A percentile compares a stretch with the other conserved stretches of the same genome.
Conservation (phyloP, 2,329 filamentous ascomycete genomes). For the Monascus ruber region DNA sequence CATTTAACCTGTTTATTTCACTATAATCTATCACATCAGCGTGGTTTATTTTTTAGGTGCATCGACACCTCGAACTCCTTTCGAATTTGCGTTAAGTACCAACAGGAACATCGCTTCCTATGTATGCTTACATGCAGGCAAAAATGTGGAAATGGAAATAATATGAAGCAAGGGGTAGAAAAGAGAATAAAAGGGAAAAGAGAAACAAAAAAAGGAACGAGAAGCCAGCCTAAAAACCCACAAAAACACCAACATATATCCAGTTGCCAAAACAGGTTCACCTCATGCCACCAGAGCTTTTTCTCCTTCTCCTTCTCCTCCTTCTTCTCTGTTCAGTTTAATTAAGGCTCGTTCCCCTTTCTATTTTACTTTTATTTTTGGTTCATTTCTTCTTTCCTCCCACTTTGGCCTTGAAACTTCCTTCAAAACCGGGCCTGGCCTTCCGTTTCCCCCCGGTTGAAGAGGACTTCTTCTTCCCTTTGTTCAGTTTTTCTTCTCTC, state of each 20-base stretch:
- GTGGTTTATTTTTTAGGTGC: too few relatives aligned
- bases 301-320: background rate
- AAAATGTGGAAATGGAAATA: background rate
- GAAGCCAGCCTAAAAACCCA: background rate
- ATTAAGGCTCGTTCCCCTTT: background rate
- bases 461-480: slow-evolving; percentile 34
- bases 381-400: slow-evolving; percentile 32
- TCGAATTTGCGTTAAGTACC: too few relatives aligned
- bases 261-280: too few relatives aligned
- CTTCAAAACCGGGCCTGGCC: slow-evolving; percentile 58
- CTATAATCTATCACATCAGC: too few relatives aligned
- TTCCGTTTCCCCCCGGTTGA: slow-evolving; percentile 34
- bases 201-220: slow-evolving; percentile 1
- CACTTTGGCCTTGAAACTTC: slow-evolving; percentile 51
- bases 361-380: background rate
- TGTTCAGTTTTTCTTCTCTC: slow-evolving; percentile 60
- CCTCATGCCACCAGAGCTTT: background rate
- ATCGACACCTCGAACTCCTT: too few relatives aligned
- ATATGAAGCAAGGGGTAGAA: too few relatives aligned
- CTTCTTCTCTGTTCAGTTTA: background rate
- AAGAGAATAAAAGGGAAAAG: slow-evolving; percentile 1
- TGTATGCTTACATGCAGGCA: too few relatives aligned
- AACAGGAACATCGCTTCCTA: too few relatives aligned
- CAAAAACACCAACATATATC: too few relatives aligned
- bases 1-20: too few relatives aligned